phyloP scores from a whole-genome alignment of 2,329 filamentous ascomycete species.

The Aspergillus eucalypticola region DNA sequence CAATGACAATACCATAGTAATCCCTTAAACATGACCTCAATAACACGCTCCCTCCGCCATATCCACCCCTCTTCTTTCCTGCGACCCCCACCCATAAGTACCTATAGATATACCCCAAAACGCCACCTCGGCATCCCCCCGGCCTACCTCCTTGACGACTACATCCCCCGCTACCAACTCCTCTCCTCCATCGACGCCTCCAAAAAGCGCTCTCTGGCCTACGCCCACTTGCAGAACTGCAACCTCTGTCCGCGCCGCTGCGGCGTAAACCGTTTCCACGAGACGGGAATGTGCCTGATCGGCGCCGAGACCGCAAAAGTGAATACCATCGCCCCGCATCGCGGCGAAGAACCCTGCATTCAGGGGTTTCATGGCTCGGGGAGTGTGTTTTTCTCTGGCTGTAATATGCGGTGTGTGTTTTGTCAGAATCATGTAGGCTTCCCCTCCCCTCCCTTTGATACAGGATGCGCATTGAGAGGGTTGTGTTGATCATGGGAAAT shows the following conservation, averaged over 20 bases:
- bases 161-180: slow-evolving; percentile 70
- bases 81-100: too few species aligned
- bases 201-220: slow-evolving; percentile 71
- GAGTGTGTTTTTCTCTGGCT: slow-evolving; percentile 78
- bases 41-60: neutral
- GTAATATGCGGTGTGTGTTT: slow-evolving; percentile 70
- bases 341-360: slow-evolving; percentile 80
- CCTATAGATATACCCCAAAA: slow-evolving; percentile 11
- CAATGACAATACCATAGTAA: too few species aligned
- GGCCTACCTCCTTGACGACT: slow-evolving; percentile 71
- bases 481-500: too few species aligned
- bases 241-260: slow-evolving; percentile 79
- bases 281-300: slow-evolving; percentile 75
- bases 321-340: slow-evolving; percentile 82
- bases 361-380: slow-evolving; percentile 80
- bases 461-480: too few species aligned
- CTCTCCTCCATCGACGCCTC: slow-evolving; percentile 68
- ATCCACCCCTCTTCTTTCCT: neutral
- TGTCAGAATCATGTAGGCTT: slow-evolving; percentile 68
- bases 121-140: slow-evolving; percentile 56
- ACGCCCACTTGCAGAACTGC: slow-evolving; percentile 74
- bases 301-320: slow-evolving; percentile 72
- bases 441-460: neutral
- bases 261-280: slow-evolving; percentile 78
- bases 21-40: neutral